Evolutionary conservation across 2,329 filamentous ascomycete species (phyloP).

Genomic region (Penicillium vulpinum): DNA sequence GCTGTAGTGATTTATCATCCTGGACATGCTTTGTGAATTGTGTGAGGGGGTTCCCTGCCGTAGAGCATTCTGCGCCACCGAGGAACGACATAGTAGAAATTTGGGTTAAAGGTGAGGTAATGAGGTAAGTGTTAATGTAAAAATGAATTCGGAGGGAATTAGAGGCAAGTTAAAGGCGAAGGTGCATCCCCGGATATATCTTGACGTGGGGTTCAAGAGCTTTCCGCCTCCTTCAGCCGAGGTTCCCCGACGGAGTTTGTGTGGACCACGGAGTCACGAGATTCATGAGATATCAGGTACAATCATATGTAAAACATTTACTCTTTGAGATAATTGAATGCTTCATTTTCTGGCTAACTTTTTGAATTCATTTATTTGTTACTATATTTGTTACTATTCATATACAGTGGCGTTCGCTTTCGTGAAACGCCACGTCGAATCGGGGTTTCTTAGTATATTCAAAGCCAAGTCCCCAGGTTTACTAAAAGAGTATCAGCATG

Average conservation of each 20-base stretch:
- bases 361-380: no score
- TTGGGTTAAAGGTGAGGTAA: background rate
- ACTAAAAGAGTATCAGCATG: background rate
- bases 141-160: background rate
- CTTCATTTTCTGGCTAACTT: background rate
- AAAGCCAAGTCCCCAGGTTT: conserved; percentile 2
- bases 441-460: background rate
- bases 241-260: conserved; percentile 20
- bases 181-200: conserved; percentile 12
- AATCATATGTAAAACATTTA: background rate
- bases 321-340: background rate
- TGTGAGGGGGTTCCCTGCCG: conserved; percentile 89
- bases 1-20: conserved; percentile 91
- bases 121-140: background rate
- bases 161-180: conserved; percentile 1
- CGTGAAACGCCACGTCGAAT: background rate
- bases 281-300: background rate
- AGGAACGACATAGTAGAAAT: conserved; percentile 79
- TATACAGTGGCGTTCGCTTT: background rate
- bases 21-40: conserved; percentile 98
- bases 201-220: conserved; percentile 25
- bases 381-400: background rate
- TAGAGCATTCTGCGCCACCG: conserved; percentile 93
- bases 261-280: background rate
- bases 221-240: conserved; percentile 26